Conservation (phyloP, 2,329 filamentous ascomycete species). For the Fusarium nanum region DNA sequence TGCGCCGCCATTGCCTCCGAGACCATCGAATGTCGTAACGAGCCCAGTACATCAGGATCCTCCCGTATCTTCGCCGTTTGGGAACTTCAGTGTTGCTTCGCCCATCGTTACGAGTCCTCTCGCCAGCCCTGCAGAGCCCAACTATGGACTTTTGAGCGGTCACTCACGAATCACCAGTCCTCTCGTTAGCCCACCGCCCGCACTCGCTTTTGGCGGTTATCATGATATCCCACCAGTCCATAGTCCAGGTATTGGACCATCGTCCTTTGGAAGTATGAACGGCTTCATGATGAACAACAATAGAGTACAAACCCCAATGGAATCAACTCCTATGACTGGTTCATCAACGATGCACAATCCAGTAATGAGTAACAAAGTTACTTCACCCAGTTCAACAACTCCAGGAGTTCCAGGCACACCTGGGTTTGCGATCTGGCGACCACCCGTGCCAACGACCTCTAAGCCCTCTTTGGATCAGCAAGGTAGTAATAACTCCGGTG, state of each 20-base stretch:
- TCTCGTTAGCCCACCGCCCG: slow-evolving; percentile 46
- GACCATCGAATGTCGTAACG: slow-evolving; percentile 47
- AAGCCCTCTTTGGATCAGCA: slow-evolving; percentile 43
- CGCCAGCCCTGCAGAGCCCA: slow-evolving; percentile 48
- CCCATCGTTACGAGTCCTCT: slow-evolving; percentile 51
- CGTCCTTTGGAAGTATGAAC: slow-evolving; percentile 51
- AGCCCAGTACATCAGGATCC: slow-evolving; percentile 45
- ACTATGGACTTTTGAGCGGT: slow-evolving; percentile 49
- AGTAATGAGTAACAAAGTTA: slow-evolving; percentile 39
- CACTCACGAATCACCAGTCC: slow-evolving; percentile 51
- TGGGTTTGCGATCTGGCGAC: slow-evolving; percentile 54
- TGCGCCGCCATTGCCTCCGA: slow-evolving; percentile 52
- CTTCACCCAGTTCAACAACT: slow-evolving; percentile 30
- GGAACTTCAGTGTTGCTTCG: slow-evolving; percentile 46
- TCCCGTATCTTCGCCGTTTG: slow-evolving; percentile 49
- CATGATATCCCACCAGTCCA: slow-evolving; percentile 48
- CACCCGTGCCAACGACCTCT: slow-evolving; percentile 47
- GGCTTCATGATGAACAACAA: slow-evolving; percentile 48
- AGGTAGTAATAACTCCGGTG: slow-evolving; percentile 36
- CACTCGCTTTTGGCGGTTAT: slow-evolving; percentile 50
- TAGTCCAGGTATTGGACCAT: slow-evolving; percentile 45
- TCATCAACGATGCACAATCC: slow-evolving; percentile 42
- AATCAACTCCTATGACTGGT: slow-evolving; percentile 42
- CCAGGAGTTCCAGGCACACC: slow-evolving; percentile 50
- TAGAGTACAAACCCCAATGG: slow-evolving; percentile 46